Base-by-base conservation (phyloP, 441 rosid genomes). In the Erysimum pusillum region DNA sequence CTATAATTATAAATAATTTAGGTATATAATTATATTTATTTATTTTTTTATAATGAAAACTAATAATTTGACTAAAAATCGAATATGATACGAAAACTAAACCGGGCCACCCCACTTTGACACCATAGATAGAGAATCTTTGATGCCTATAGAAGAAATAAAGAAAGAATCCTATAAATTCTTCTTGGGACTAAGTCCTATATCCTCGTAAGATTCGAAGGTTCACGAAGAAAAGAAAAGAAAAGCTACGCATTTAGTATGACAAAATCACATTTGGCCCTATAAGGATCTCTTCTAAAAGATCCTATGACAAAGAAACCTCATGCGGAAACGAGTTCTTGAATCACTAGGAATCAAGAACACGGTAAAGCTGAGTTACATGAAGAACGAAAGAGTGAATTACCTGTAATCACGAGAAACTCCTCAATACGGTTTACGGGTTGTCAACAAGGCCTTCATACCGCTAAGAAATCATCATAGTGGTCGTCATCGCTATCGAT, bases 401-500 rank as follows among this genome's bases (percentile, higher is more conserved):
- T 75, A 76, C 76, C 80, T 71, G 62, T 28, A 63, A 17, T 54
- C 12, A 53, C 10, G 38, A 25, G 39, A 42, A 12, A 59, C 10
- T 41, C 32, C 4, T 13, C 60, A 46, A 39, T 25, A 25, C 5
- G 5, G 74, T 31, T 61, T 61, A 20, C 12, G 12, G 15, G 15
- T 18, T 66, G 58, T 46, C 15, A 12, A 17, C 73, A 67, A 56
- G 41, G 39, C 49, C 67, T 38, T 76, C 75, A 73, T 20, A 57
- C 67, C 1, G 17, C 41, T 46, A 74, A 56, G 72, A 79, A 79
- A 39, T 38, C 20, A 9, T 78, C 78, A 10, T 60, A 7, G 14
- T 80, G 76, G 75, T 85, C 85, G 71, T 78, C 88, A 63, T 81
- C 90, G 34, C 87, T 81, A 52, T 70, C 78, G 44, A 85, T 74